Evolutionary conservation across 371 early-diverging fungal genomes (phyloP), one percentile per base, ranked within the genome.

Genomic region (Rhizopus delemar): DNA sequence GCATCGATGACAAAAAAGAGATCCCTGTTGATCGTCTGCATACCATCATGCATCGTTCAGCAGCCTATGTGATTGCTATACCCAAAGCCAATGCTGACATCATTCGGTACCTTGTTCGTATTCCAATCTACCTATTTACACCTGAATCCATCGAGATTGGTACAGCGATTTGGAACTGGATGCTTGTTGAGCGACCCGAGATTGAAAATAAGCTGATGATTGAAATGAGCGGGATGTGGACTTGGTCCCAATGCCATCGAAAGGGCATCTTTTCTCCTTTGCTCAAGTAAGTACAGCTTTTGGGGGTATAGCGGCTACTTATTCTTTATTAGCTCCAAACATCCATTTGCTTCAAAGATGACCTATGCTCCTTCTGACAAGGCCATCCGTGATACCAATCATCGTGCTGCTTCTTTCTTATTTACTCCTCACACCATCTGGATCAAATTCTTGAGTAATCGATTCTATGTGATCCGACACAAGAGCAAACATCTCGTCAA

Each of bases 321-420:
- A 22, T 22, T 22, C 22, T 22, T 13, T 38, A 53, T 29, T 46
- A 56, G 57, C 11, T 70, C 88, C 2, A 80, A 81, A 43, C 88
- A 90, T 67, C 95, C 97, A 2, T 96, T 97, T 77, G 88, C 86
- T n/a, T 82, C 81, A 59, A 90, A 89, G 62, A 95, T 97, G 93
- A 90, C 91, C 15, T 96, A 97, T 69, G 83, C 91, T 7, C 94
- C 96, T 0, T 90, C 96, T 0, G 90, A 90, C 60, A 90, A 91
- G 66, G 82, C 89, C 11, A 80, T 85, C 3, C 83, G 89, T 35
- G 82, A 88, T 15, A 81, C 79, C 9, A 88, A 76, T 22, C 82
- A 82, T 51, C 77, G 82, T 48, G 69, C 80, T 15, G 90, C 90
- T 8, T 78, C 80, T 5, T 80, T 84, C 16, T 64, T 88, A 8